A percentile compares a stretch with the other conserved stretches of the same genome.
Evolutionary conservation across 768 basidiomycete species (phyloP).

Genomic region (Kwoniella sp.): DNA sequence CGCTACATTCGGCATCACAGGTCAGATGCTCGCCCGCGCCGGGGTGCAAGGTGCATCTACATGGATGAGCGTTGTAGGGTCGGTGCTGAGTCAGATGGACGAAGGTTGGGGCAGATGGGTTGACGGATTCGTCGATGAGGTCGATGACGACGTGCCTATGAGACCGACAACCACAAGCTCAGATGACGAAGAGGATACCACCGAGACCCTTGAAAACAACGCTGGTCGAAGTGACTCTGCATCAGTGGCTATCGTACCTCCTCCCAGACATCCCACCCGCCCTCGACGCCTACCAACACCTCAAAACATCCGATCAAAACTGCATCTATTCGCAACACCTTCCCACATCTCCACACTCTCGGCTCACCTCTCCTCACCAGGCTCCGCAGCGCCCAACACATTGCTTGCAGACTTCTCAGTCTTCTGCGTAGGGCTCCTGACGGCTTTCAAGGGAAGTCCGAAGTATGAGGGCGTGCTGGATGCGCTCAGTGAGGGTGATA

Average conservation of each 20-base stretch:
- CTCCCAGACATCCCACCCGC: slow-evolving; percentile 60
- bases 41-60: slow-evolving; percentile 21
- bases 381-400: slow-evolving; percentile 51
- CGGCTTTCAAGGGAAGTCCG: slow-evolving; percentile 64
- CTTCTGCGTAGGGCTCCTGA: slow-evolving; percentile 65
- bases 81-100: slow-evolving; percentile 30
- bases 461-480: slow-evolving; percentile 66
- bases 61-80: slow-evolving; percentile 44
- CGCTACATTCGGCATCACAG: slow-evolving; percentile 50
- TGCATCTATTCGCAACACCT: slow-evolving; percentile 64
- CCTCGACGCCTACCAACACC: slow-evolving; percentile 30
- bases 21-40: slow-evolving; percentile 40
- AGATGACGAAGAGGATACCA: slow-evolving; percentile 40
- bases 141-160: slow-evolving; percentile 27
- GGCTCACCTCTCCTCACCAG: slow-evolving; percentile 57
- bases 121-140: slow-evolving; percentile 37
- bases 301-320: slow-evolving; percentile 63
- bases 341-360: slow-evolving; percentile 48
- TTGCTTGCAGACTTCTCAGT: slow-evolving; percentile 62
- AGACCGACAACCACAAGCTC: slow-evolving; percentile 21
- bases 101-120: slow-evolving; percentile 53
- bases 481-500: slow-evolving; percentile 50
- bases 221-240: slow-evolving; percentile 28
- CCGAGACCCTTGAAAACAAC: neutral
- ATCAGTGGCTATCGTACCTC: slow-evolving; percentile 57